Conservation (phyloP, 2,329 filamentous ascomycete species). For the Penicillium nordicum region DNA sequence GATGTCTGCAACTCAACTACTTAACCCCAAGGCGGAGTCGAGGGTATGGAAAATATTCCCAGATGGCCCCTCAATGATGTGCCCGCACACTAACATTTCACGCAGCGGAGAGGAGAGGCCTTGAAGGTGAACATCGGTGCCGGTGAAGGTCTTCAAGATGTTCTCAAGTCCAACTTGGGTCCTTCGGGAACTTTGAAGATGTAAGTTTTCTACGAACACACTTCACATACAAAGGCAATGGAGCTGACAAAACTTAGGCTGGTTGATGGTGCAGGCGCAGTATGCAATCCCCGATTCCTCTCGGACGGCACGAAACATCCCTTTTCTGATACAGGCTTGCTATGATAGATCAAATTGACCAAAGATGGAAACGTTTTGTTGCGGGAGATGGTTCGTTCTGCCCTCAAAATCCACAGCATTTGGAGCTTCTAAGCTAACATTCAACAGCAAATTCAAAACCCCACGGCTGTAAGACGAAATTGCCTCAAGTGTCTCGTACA, state of each 20-base stretch:
- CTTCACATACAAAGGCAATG: constrained; percentile 1
- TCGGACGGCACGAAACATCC: constrained; percentile 3
- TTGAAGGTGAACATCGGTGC: constrained; percentile 94
- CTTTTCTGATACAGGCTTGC: constrained; percentile 18
- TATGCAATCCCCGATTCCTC: constrained; percentile 35
- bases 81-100: constrained; percentile 45
- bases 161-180: constrained; percentile 92
- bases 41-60: constrained; percentile 60
- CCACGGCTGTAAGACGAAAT: constrained; percentile 69
- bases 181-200: constrained; percentile 95
- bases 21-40: constrained; percentile 98
- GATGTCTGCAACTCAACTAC: constrained; percentile 97
- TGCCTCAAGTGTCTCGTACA: neutral
- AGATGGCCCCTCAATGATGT: constrained; percentile 26
- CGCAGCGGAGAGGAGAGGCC: constrained; percentile 90
- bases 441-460: constrained; percentile 85
- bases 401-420: neutral
- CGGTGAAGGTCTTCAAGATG: constrained; percentile 88
- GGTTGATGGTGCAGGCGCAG: constrained; percentile 60
- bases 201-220: constrained; percentile 46
- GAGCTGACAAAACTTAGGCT: constrained; percentile 46
- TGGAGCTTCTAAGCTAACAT: constrained; percentile 30
- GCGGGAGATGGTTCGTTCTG: constrained; percentile 57
- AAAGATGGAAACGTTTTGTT: constrained; percentile 92
- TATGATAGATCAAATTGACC: constrained; percentile 84